phyloP scores from a whole-genome alignment of 192 early-diverging fungal species.

The Mortierella hygrophila region DNA sequence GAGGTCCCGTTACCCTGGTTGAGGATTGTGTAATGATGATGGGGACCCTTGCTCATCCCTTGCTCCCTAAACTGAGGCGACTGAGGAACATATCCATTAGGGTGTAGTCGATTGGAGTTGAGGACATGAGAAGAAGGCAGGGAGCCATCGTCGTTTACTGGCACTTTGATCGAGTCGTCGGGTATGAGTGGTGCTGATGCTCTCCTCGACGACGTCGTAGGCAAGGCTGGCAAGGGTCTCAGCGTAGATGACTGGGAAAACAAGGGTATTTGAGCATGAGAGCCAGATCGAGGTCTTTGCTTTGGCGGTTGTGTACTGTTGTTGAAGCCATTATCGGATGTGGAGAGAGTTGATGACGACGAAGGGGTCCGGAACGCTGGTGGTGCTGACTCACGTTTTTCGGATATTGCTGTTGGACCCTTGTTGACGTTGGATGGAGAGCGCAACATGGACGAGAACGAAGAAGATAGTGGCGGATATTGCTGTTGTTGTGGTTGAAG shows the following conservation, averaged over 20 bases:
- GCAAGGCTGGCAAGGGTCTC: conserved; percentile 25
- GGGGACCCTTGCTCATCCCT: neutral
- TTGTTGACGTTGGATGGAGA: conserved; percentile 20
- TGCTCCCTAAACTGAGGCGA: conserved; percentile 17
- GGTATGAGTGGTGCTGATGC: neutral
- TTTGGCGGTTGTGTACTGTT: neutral
- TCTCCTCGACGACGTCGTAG: neutral
- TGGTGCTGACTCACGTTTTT: conserved; percentile 32
- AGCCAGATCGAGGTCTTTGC: conserved; percentile 24
- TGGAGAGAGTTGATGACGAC: conserved; percentile 4
- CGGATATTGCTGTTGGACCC: neutral
- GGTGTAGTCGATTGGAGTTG: conserved; percentile 17
- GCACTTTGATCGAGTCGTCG: conserved; percentile 36
- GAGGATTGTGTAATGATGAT: neutral
- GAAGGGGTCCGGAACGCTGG: conserved; percentile 7
- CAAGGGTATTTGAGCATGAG: conserved; percentile 9
- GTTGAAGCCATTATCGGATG: neutral
- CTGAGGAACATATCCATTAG: conserved; percentile 6
- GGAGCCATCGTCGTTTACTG: conserved; percentile 19
- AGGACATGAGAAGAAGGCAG: neutral
- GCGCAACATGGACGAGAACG: conserved; percentile 21
- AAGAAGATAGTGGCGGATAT: neutral
- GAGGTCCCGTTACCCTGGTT: neutral
- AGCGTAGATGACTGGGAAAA: neutral
- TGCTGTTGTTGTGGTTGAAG: neutral